Percentiles rank a stretch among this genome's conserved stretches.
Conservation (phyloP, 495 filamentous ascomycete species). For the Sabuloglossum arenarium region DNA sequence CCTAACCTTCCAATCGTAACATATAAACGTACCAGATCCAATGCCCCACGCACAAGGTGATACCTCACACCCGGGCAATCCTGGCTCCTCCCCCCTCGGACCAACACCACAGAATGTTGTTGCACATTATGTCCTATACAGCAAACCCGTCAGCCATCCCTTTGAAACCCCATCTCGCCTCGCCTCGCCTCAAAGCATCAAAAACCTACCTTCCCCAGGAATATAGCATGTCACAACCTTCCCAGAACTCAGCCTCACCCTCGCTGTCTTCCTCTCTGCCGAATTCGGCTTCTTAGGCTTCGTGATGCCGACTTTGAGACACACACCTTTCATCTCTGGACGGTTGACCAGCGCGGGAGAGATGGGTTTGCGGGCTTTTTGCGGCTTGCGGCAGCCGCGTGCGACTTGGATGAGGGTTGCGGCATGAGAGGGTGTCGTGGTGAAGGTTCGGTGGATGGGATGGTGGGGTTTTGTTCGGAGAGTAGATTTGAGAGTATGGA, state of each 20-base stretch:
- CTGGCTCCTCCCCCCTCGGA: conserved; percentile 74
- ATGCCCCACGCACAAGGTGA: conserved; percentile 69
- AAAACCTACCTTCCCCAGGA: conserved; percentile 59
- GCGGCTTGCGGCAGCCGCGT: conserved; percentile 51
- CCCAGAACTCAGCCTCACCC: conserved; percentile 71
- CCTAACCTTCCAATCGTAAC: background rate
- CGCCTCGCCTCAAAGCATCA: background rate
- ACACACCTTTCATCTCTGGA: conserved; percentile 84
- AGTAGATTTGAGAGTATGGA: conserved; percentile 7
- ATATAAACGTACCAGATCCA: conserved; percentile 64
- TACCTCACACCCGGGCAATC: conserved; percentile 99
- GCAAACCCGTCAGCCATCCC: background rate
- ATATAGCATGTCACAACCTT: conserved; percentile 80
- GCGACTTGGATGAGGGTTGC: conserved; percentile 24
- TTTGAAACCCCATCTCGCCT: background rate
- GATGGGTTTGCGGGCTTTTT: conserved; percentile 58
- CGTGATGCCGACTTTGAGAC: conserved; percentile 73
- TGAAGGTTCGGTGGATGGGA: conserved; percentile 6
- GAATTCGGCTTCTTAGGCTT: conserved; percentile 99
- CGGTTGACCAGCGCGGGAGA: conserved; percentile 65
- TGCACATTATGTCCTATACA: conserved; percentile 69
- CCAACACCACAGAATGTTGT: conserved; percentile 92
- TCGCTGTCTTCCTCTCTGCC: conserved; percentile 77
- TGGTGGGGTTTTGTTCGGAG: conserved; percentile 7
- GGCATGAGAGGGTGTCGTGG: conserved; percentile 4